A percentile compares a stretch with the other conserved stretches of the same genome.
These are phyloP conservation scores for Lathyrus sativus DNA, from an alignment of 306 rosid species.

Conservation along the genomic window DNA sequence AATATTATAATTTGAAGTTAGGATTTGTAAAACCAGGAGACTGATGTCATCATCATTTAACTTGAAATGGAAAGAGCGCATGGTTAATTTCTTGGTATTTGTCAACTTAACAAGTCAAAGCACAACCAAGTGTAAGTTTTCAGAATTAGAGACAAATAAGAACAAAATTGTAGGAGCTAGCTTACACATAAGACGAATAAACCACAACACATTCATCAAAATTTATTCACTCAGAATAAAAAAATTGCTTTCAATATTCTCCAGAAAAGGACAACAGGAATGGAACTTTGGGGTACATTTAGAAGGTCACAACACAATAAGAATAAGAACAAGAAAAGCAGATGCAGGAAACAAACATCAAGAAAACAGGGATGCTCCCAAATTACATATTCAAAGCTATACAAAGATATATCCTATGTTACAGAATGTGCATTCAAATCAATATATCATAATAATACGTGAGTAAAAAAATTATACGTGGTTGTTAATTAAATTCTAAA, in stretches of 20 bases:
- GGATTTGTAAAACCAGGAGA: no score
- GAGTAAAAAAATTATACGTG: conserved; percentile 1
- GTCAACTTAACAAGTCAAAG: no score
- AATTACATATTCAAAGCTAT: conserved; percentile 70
- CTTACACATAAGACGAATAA: conserved; percentile 2
- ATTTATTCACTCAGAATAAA: conserved; percentile 74
- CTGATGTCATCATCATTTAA: no score
- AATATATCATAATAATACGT: conserved; percentile 13
- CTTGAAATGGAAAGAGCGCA: no score
- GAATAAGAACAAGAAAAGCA: conserved; percentile 37
- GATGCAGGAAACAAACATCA: conserved; percentile 47
- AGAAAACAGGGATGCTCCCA: conserved; percentile 56
- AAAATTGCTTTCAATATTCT: conserved; percentile 46
- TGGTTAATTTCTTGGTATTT: no score
- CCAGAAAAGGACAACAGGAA: conserved; percentile 32
- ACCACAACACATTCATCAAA: conserved; percentile 48
- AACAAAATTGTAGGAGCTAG: background rate
- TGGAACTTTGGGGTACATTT: conserved; percentile 53
- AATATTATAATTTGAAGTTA: no score
- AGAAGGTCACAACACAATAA: conserved; percentile 66
- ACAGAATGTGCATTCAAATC: conserved; percentile 67
- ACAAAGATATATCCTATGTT: conserved; percentile 85
- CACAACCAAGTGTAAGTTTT: no score
- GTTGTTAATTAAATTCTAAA: conserved; percentile 67
- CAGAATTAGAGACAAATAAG: background rate